Conservation (phyloP, 75 land plant genomes). For the Cupressus sempervirens region DNA sequence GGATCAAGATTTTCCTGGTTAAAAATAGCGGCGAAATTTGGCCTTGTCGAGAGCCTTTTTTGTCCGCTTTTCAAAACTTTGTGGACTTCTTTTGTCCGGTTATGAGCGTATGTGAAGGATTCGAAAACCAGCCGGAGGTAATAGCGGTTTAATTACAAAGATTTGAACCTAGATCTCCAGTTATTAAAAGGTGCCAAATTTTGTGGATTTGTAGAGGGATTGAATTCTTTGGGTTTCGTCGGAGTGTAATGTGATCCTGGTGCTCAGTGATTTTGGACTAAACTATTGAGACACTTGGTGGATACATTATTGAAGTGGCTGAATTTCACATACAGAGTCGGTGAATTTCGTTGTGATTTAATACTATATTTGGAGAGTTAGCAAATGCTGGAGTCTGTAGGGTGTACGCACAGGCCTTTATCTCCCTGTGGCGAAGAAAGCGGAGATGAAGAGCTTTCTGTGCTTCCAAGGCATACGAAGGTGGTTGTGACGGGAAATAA, state of each 20-base stretch:
- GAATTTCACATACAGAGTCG: not conserved
- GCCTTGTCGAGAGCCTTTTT: slow-evolving; percentile 3
- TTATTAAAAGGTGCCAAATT: not conserved
- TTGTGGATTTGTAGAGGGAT: not conserved
- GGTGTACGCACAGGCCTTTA: slow-evolving; percentile 10
- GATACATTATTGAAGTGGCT: not conserved
- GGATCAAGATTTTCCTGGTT: not conserved
- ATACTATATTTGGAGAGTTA: not conserved
- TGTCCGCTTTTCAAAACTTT: not conserved
- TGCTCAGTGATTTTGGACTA: not conserved
- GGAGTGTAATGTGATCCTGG: not conserved
- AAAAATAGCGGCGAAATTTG: slow-evolving; percentile 12
- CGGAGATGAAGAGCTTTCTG: slow-evolving; percentile 69
- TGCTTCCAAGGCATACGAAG: slow-evolving; percentile 68
- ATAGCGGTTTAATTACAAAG: not conserved
- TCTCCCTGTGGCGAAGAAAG: slow-evolving; percentile 53
- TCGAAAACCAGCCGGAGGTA: not conserved
- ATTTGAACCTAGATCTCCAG: not conserved
- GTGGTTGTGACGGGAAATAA: slow-evolving; percentile 74
- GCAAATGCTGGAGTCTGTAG: slow-evolving; percentile 5
- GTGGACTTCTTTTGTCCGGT: slow-evolving; percentile 5
- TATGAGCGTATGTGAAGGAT: not conserved
- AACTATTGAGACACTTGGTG: not conserved
- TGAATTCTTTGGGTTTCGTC: not conserved
- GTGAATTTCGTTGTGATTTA: not conserved